These are phyloP conservation scores for Exophiala spinifera DNA, from an alignment of 2,329 filamentous ascomycete genomes.

Conservation along the genomic window DNA sequence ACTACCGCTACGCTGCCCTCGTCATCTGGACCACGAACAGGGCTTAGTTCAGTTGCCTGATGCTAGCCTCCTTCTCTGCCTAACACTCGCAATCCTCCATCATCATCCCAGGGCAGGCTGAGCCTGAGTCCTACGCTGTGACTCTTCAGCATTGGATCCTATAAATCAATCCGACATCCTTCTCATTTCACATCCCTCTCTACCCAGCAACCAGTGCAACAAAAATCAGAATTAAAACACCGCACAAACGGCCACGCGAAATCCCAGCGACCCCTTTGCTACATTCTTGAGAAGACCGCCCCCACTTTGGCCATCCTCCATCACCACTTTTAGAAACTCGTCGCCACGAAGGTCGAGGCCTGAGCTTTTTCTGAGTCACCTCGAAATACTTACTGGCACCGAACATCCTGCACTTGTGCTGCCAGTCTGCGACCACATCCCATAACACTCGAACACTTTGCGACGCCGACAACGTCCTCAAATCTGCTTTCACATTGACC, in stretches of 20 bases:
- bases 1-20: constrained; percentile 12
- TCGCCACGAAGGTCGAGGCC: constrained; percentile 7
- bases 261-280: constrained; percentile 19
- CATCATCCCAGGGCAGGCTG: not conserved
- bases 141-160: constrained; percentile 13
- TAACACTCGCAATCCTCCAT: constrained; percentile 20
- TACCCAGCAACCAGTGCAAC: not conserved
- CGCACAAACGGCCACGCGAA: constrained; percentile 8
- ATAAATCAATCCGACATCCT: constrained; percentile 14
- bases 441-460: too few species aligned
- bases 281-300: constrained; percentile 16
- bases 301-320: constrained; percentile 18
- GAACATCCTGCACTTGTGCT: not conserved
- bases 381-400: not conserved
- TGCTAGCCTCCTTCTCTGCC: constrained; percentile 22
- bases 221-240: not conserved
- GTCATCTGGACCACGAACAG: constrained; percentile 19
- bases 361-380: not conserved
- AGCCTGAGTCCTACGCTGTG: constrained; percentile 17
- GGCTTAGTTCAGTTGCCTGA: constrained; percentile 23
- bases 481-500: not conserved
- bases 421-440: not conserved
- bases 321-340: constrained; percentile 25
- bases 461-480: too few species aligned
- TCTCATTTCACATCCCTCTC: constrained; percentile 2